phyloP scores from a whole-genome alignment of 2,329 filamentous ascomycete species.

The Fusarium staphyleae region DNA sequence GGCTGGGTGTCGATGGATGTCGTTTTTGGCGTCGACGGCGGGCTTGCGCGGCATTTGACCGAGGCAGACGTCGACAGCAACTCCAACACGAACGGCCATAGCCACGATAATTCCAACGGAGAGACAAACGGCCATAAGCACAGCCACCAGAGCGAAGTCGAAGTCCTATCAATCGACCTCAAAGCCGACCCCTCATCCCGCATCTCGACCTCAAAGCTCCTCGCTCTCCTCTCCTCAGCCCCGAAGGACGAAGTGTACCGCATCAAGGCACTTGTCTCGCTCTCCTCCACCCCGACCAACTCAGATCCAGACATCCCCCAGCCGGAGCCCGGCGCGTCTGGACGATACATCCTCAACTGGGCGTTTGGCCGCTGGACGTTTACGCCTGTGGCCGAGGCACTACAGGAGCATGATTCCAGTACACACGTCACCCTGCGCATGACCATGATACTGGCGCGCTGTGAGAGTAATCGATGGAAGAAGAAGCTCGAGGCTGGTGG shows the following conservation, averaged over 20 bases:
- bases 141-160: slow-evolving; percentile 82
- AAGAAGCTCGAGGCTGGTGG: slow-evolving; percentile 71
- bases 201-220: slow-evolving; percentile 67
- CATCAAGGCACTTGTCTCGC: slow-evolving; percentile 76
- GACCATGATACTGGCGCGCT: slow-evolving; percentile 77
- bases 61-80: slow-evolving; percentile 47
- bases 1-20: slow-evolving; percentile 81
- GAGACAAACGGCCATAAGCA: slow-evolving; percentile 55
- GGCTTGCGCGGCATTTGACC: slow-evolving; percentile 67
- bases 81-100: slow-evolving; percentile 45
- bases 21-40: slow-evolving; percentile 87
- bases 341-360: slow-evolving; percentile 93
- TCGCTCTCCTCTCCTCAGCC: slow-evolving; percentile 71
- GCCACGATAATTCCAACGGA: slow-evolving; percentile 43
- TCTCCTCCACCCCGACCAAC: slow-evolving; percentile 54
- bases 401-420: slow-evolving; percentile 62
- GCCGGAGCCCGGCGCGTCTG: slow-evolving; percentile 43
- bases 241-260: slow-evolving; percentile 95
- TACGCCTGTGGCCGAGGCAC: slow-evolving; percentile 60
- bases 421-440: slow-evolving; percentile 67
- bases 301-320: slow-evolving; percentile 58
- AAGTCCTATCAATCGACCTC: slow-evolving; percentile 85
- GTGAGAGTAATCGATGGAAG: slow-evolving; percentile 79
- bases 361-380: slow-evolving; percentile 96
- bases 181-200: slow-evolving; percentile 50